phyloP scores from a whole-genome alignment of 495 filamentous ascomycete species.

The Penicillium riverlandense region DNA sequence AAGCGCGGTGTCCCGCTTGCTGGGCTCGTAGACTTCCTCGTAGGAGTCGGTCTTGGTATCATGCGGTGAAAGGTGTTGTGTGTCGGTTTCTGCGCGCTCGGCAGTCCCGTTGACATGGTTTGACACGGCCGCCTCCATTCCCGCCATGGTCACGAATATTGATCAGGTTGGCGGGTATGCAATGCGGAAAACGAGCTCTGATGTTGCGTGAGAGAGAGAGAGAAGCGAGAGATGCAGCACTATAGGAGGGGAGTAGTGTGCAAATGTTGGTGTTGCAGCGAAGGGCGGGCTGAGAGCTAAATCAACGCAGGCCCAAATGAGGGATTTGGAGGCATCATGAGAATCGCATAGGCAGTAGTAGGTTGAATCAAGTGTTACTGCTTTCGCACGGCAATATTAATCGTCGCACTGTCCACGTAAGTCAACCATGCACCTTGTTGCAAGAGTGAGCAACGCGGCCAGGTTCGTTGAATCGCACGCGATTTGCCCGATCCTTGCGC shows the following conservation, averaged over 20 bases:
- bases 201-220: no score
- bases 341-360: slow-evolving; percentile 2
- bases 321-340: slow-evolving; percentile 21
- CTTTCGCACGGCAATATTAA: no score
- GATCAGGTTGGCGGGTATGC: background rate
- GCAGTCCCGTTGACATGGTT: slow-evolving; percentile 22
- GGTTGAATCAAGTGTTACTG: no score
- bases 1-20: slow-evolving; percentile 10
- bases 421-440: no score
- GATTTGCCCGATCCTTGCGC: no score
- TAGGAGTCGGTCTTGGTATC: slow-evolving; percentile 20
- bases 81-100: slow-evolving; percentile 3
- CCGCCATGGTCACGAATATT: slow-evolving; percentile 12
- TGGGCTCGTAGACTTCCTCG: slow-evolving; percentile 15
- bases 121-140: slow-evolving; percentile 13
- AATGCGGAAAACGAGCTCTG: no score
- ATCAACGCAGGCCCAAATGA: slow-evolving; percentile 11
- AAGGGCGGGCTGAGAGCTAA: slow-evolving; percentile 12
- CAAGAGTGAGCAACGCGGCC: no score
- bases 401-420: no score
- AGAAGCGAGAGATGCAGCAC: no score
- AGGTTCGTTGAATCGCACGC: no score
- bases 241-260: no score
- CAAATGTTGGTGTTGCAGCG: slow-evolving; percentile 2
- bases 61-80: no score